These are phyloP conservation scores for Lippia alba DNA, from an alignment of 305 asterid genomes.

Conservation along the genomic window DNA sequence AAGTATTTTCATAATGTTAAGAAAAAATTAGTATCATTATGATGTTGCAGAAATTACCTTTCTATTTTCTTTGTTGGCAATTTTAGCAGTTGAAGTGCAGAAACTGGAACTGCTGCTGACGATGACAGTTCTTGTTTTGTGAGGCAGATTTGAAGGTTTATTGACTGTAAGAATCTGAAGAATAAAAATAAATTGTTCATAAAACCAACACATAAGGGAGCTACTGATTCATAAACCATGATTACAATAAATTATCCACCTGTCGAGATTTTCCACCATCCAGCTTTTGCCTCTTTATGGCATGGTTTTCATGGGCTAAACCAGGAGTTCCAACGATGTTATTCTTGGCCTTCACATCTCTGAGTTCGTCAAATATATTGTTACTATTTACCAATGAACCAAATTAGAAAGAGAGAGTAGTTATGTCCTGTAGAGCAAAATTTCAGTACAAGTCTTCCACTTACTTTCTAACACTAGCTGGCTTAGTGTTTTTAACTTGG, in stretches of 20 bases:
- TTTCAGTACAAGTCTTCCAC: not conserved
- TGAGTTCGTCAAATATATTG: slow-evolving; percentile 33
- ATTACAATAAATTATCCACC: slow-evolving; percentile 43
- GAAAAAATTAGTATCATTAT: not conserved
- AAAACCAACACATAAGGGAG: slow-evolving; percentile 1
- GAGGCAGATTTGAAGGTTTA: slow-evolving; percentile 68
- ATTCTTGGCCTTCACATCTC: slow-evolving; percentile 57
- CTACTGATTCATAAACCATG: slow-evolving; percentile 6
- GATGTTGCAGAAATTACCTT: slow-evolving; percentile 47
- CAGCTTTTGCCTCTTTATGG: slow-evolving; percentile 89
- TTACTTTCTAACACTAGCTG: slow-evolving; percentile 65
- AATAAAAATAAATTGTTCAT: not conserved
- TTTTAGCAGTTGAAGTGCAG: slow-evolving; percentile 52
- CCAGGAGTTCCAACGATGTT: slow-evolving; percentile 58
- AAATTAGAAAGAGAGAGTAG: not conserved
- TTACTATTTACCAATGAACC: too few species aligned
- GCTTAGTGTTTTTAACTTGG: slow-evolving; percentile 51
- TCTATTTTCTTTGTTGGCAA: slow-evolving; percentile 62
- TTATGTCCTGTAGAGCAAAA: slow-evolving; percentile 18
- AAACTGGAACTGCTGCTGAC: slow-evolving; percentile 49
- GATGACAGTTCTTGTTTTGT: slow-evolving; percentile 71
- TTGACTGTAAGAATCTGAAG: slow-evolving; percentile 74
- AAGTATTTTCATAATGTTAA: slow-evolving; percentile 22
- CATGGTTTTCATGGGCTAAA: slow-evolving; percentile 81
- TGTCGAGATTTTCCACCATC: slow-evolving; percentile 82